These are phyloP conservation scores for Stereocaulon alpinum DNA, from an alignment of 495 filamentous ascomycete species.

Conservation along the genomic window DNA sequence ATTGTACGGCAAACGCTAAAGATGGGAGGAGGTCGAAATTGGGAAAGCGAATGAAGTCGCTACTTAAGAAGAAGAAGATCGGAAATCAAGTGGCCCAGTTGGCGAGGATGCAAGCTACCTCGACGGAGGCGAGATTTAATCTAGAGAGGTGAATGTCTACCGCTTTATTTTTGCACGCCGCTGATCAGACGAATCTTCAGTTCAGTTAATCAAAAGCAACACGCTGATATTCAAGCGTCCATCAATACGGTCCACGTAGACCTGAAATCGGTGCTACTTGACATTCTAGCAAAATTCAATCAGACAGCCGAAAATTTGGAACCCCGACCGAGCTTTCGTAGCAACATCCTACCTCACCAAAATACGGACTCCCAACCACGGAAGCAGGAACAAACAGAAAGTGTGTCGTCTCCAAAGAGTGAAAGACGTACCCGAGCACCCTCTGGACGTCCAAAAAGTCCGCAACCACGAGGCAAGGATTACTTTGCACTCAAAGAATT, in stretches of 20 bases:
- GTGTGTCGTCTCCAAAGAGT: background rate
- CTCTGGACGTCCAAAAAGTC: background rate
- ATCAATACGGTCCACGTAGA: background rate
- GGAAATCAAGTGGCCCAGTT: background rate
- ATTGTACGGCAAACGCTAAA: background rate
- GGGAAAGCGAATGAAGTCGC: background rate
- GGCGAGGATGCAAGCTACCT: background rate
- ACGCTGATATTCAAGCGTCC: background rate
- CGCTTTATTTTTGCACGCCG: background rate
- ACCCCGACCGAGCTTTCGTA: background rate
- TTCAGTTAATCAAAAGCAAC: background rate
- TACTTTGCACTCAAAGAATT: background rate
- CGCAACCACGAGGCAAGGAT: background rate
- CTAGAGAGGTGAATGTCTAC: background rate
- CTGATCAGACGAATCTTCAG: background rate
- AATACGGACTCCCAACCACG: background rate
- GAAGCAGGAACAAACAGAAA: conserved; percentile 2
- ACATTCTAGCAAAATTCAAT: background rate
- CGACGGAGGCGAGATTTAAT: background rate
- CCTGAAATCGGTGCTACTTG: background rate
- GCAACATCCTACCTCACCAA: background rate
- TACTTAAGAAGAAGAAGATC: conserved; percentile 2
- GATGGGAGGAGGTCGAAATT: background rate
- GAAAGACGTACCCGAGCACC: background rate
- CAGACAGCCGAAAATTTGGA: background rate